Evolutionary conservation across 106 monocot species (phyloP).

Genomic region (Dendrobium officinale): DNA sequence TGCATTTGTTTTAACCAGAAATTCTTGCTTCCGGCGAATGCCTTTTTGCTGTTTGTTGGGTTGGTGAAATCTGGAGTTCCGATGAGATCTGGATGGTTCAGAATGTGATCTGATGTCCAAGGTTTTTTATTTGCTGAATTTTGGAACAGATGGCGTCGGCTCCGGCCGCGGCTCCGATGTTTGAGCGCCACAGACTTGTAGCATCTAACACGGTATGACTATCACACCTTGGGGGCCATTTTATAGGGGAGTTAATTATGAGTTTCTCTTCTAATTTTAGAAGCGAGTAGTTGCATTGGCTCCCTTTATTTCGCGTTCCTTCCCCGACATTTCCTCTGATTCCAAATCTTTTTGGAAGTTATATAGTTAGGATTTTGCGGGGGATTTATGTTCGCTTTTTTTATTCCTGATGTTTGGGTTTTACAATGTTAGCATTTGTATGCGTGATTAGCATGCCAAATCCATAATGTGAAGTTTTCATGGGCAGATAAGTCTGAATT

Average conservation of each 20-base stretch:
- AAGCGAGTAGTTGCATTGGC: background rate
- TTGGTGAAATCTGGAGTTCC: constrained; percentile 1
- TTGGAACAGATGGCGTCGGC: constrained; percentile 45
- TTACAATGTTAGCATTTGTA: background rate
- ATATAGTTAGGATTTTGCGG: background rate
- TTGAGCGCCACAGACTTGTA: constrained; percentile 43
- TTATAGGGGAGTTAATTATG: background rate
- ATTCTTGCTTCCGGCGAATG: background rate
- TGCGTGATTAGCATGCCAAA: background rate
- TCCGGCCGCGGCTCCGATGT: constrained; percentile 39
- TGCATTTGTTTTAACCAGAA: background rate
- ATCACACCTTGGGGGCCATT: background rate
- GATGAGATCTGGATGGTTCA: constrained; percentile 4
- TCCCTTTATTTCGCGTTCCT: background rate
- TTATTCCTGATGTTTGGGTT: background rate
- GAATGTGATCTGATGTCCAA: constrained; percentile 28
- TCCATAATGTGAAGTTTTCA: background rate
- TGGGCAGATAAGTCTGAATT: background rate
- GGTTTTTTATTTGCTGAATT: background rate
- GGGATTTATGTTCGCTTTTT: background rate
- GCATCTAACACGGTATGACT: constrained; percentile 40
- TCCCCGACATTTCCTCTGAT: background rate
- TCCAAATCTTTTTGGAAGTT: background rate
- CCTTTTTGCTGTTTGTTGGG: background rate
- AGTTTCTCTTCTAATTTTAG: constrained; percentile 1